phyloP scores from a whole-genome alignment of 2,329 filamentous ascomycete genomes.

The Zopfia rhizophila region DNA sequence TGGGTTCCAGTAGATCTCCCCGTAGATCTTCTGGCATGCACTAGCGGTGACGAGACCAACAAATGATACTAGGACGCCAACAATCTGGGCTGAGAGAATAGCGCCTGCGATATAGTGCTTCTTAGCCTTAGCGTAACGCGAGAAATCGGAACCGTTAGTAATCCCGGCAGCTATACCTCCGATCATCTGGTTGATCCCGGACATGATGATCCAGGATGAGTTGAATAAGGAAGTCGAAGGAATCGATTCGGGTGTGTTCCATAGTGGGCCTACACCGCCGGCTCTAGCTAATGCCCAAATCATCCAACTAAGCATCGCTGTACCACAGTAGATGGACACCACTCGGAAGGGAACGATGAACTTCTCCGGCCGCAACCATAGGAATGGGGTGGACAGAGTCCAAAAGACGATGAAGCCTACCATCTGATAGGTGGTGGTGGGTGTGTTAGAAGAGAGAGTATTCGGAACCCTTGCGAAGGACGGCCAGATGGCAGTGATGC shows the following conservation, averaged over 20 bases:
- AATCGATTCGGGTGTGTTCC: slow-evolving; percentile 50
- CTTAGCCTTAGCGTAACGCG: slow-evolving; percentile 52
- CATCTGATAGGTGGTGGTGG: slow-evolving; percentile 48
- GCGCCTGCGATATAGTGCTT: slow-evolving; percentile 54
- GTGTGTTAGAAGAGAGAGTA: slow-evolving; percentile 44
- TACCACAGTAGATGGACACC: slow-evolving; percentile 55
- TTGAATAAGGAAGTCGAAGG: slow-evolving; percentile 51
- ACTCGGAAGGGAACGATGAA: slow-evolving; percentile 61
- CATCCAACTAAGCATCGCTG: slow-evolving; percentile 60
- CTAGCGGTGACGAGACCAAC: slow-evolving; percentile 57
- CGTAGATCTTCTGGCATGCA: slow-evolving; percentile 50
- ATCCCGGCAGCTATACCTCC: slow-evolving; percentile 56
- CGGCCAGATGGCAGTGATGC: slow-evolving; percentile 49
- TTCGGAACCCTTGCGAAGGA: slow-evolving; percentile 49
- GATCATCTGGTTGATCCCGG: slow-evolving; percentile 57
- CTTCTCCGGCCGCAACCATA: slow-evolving; percentile 62
- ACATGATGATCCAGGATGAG: slow-evolving; percentile 58
- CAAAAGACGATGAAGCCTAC: slow-evolving; percentile 49
- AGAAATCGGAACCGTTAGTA: slow-evolving; percentile 58
- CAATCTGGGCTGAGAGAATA: slow-evolving; percentile 52
- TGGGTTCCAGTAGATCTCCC: slow-evolving; percentile 54
- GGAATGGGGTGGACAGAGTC: slow-evolving; percentile 54
- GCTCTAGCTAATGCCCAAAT: slow-evolving; percentile 60
- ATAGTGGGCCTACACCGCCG: slow-evolving; percentile 57
- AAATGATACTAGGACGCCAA: slow-evolving; percentile 55